Evolutionary conservation across 768 basidiomycete species (phyloP).

Genomic region (Tricholoma sp.): DNA sequence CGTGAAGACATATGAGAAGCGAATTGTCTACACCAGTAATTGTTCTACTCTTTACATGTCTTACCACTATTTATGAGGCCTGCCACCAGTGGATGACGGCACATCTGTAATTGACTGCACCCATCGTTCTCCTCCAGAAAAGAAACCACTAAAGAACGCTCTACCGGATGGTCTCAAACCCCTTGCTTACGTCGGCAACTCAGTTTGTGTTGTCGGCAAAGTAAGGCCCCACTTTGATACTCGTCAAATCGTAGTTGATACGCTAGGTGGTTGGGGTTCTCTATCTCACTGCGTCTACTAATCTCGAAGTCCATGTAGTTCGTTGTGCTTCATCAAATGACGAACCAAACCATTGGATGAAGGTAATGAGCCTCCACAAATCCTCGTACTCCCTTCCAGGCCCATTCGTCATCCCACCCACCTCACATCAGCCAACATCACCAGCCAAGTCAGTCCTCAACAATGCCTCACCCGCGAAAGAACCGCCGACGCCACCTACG

Average conservation of each 20-base stretch:
- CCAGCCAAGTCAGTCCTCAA: slow-evolving; percentile 3
- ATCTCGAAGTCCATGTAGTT: slow-evolving; percentile 23
- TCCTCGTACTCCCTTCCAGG: slow-evolving; percentile 42
- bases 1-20: slow-evolving; percentile 52
- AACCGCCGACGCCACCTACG: slow-evolving; percentile 18
- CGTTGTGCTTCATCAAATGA: slow-evolving; percentile 48
- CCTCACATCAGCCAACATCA: slow-evolving; percentile 9
- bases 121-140: slow-evolving; percentile 29
- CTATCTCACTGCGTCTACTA: background rate
- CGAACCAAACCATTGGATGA: slow-evolving; percentile 53
- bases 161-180: slow-evolving; percentile 24
- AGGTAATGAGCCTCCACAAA: slow-evolving; percentile 48
- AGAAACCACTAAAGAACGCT: slow-evolving; percentile 8
- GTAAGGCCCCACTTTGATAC: slow-evolving; percentile 35
- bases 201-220: slow-evolving; percentile 43
- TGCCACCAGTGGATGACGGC: slow-evolving; percentile 67
- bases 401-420: slow-evolving; percentile 46
- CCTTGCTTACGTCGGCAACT: slow-evolving; percentile 39
- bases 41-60: background rate
- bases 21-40: slow-evolving; percentile 56
- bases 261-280: slow-evolving; percentile 38
- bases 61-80: background rate
- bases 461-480: slow-evolving; percentile 6
- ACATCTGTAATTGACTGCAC: slow-evolving; percentile 68
- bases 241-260: slow-evolving; percentile 41